Evolutionary conservation across 2,329 filamentous ascomycete genomes (phyloP), one percentile per base, ranked within the genome.

Genomic region (Xylariales sp.): DNA sequence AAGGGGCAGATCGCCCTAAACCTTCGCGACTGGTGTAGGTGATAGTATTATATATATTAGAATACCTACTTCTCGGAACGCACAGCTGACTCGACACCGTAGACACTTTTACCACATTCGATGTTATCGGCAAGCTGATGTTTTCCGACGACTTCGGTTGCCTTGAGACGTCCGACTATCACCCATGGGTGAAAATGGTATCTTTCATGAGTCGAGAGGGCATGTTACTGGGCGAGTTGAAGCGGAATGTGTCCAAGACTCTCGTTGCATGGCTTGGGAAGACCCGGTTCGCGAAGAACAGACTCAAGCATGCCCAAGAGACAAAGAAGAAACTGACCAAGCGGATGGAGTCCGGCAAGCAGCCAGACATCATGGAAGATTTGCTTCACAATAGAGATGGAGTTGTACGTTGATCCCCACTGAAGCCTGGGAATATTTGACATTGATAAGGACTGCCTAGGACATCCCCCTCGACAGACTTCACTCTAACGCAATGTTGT

Each of bases 1-100:
- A 53, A 52, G 54, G 58, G 55, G 31, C 55, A 49, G 50, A 47
- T 47, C 49, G 39, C 39, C 41, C 31, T 36, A n/a, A 18, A 40
- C 15, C 31, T 42, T 31, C 31, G 21, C 14, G 43, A 39, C 10
- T 45, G 40, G 31, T 19, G 28, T 19, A 35, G 29, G 4, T 22
- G 15, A n/a, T 14, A 20, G 21, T 14, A 40, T 48, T 48, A 39
- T 47, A 48, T 5, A 20, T 31, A 2, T 7, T 42, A 5, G 7
- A 34, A 10, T 28, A 29, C 25, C 25, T 8, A 28, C 25, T 28
- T 28, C 8, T 28, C n/a, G 25, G n/a, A 28, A 28, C 25, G 25
- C n/a, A n/a, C 25, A n/a, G n/a, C n/a, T n/a, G n/a, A n/a, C n/a
- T n/a, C n/a, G n/a, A n/a, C n/a, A 8, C 24, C n/a, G 24, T n/a